These are phyloP conservation scores for Microsporum canis DNA, from an alignment of 2,329 filamentous ascomycete genomes.

Conservation along the genomic window DNA sequence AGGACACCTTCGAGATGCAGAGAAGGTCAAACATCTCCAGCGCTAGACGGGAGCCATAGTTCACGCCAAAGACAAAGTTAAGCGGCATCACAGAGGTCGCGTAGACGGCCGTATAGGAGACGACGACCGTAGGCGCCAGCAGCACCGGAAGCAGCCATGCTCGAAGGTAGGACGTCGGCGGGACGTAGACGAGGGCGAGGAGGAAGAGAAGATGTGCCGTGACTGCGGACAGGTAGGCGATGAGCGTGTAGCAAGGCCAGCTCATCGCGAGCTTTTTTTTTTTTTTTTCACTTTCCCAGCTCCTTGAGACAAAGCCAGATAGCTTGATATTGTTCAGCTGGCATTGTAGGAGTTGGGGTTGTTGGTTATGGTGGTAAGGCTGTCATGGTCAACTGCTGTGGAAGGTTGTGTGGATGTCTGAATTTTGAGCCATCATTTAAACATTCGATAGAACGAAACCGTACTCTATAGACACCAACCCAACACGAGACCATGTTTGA, in stretches of 20 bases:
- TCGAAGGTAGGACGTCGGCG: slow-evolving; percentile 7
- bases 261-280: background rate
- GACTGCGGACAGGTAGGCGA: background rate
- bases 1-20: slow-evolving; percentile 7
- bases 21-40: slow-evolving; percentile 9
- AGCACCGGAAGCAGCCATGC: slow-evolving; percentile 3
- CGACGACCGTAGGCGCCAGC: background rate
- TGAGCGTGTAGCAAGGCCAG: background rate
- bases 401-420: too few species aligned
- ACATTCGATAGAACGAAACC: too few species aligned
- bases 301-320: too few species aligned
- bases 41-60: background rate
- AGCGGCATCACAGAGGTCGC: background rate
- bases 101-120: slow-evolving; percentile 3
- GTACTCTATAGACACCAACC: too few species aligned
- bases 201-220: slow-evolving; percentile 1
- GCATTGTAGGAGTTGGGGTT: too few species aligned
- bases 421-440: too few species aligned
- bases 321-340: too few species aligned
- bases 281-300: background rate
- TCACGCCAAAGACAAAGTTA: slow-evolving; percentile 5
- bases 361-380: too few species aligned
- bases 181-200: slow-evolving; percentile 3
- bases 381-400: too few species aligned
- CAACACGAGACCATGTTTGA: too few species aligned